Evolutionary conservation across 352 stramenopile species (phyloP).

Genomic region (Aphanomyces cochlioides): DNA sequence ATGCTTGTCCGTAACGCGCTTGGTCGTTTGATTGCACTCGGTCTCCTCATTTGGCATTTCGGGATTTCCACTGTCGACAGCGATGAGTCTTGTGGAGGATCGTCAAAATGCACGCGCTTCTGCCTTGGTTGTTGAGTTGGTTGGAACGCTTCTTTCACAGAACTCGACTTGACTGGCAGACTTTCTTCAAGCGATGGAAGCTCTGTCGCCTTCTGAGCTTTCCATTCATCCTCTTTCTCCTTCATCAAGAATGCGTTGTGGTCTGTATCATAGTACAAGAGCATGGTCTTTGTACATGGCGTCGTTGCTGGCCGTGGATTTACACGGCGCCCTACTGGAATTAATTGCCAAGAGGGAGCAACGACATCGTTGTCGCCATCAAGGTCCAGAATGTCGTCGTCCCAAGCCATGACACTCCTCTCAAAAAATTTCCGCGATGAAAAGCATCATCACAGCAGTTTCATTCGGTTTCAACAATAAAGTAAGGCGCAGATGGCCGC

Average conservation of each 20-base stretch:
- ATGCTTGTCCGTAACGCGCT: too few relatives aligned
- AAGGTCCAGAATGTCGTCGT: slow-evolving; percentile 8
- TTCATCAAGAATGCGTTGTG: background rate
- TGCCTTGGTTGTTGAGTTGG: background rate
- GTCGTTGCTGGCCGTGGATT: background rate
- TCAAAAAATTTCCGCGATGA: too few relatives aligned
- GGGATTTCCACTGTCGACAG: too few relatives aligned
- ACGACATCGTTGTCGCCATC: background rate
- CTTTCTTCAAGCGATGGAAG: background rate
- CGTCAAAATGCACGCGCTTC: background rate
- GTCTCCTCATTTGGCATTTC: too few relatives aligned
- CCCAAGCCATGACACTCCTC: background rate
- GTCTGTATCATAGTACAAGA: background rate
- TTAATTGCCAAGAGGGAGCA: background rate
- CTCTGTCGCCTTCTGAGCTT: background rate
- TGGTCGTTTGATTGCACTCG: too few relatives aligned
- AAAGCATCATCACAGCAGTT: too few relatives aligned
- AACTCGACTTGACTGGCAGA: background rate
- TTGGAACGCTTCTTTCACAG: background rate
- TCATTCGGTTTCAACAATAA: too few relatives aligned
- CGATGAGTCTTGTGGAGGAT: background rate
- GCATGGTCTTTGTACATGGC: background rate
- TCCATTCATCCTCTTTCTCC: background rate
- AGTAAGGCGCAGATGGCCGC: too few relatives aligned
- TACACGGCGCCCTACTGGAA: background rate